Evolutionary conservation across 2,329 filamentous ascomycete species (phyloP).

Genomic region (Colletotrichum godetiae): DNA sequence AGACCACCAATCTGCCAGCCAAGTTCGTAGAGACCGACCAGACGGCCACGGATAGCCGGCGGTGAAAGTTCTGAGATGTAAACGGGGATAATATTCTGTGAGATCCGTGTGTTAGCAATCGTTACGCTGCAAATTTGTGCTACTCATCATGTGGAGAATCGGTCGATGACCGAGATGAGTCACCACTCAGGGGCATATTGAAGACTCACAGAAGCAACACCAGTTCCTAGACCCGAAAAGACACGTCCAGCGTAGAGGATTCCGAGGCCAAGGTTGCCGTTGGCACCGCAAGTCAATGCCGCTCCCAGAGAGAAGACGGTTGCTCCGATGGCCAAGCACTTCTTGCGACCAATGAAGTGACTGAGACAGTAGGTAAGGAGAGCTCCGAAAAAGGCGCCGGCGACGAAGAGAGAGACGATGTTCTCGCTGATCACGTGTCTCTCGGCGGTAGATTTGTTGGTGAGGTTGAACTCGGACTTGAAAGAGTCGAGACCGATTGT

Average conservation of each 20-base stretch:
- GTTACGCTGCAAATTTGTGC: not conserved
- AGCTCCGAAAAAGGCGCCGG: conserved; percentile 76
- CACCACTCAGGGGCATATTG: not conserved
- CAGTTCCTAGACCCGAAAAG: conserved; percentile 60
- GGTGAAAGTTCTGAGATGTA: conserved; percentile 59
- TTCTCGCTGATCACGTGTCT: conserved; percentile 68
- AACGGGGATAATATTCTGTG: conserved; percentile 59
- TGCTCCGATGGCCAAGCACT: conserved; percentile 55
- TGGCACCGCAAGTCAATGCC: conserved; percentile 68
- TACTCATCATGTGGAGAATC: not conserved
- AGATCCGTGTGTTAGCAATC: conserved; percentile 35
- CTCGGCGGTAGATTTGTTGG: conserved; percentile 50
- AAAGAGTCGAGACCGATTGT: conserved; percentile 73
- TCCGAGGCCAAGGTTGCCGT: conserved; percentile 57
- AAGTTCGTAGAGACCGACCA: conserved; percentile 66
- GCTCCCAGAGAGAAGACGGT: conserved; percentile 51
- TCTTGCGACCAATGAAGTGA: conserved; percentile 67
- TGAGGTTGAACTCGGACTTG: conserved; percentile 68
- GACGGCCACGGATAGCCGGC: conserved; percentile 63
- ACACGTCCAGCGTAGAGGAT: conserved; percentile 62
- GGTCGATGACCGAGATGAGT: not conserved
- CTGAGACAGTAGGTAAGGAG: conserved; percentile 69
- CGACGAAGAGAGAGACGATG: conserved; percentile 75
- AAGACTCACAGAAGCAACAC: conserved; percentile 33
- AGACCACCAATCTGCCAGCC: conserved; percentile 63